Evolutionary conservation across 179 eudicot species (phyloP).

Genomic region (Camellia oleifera): DNA sequence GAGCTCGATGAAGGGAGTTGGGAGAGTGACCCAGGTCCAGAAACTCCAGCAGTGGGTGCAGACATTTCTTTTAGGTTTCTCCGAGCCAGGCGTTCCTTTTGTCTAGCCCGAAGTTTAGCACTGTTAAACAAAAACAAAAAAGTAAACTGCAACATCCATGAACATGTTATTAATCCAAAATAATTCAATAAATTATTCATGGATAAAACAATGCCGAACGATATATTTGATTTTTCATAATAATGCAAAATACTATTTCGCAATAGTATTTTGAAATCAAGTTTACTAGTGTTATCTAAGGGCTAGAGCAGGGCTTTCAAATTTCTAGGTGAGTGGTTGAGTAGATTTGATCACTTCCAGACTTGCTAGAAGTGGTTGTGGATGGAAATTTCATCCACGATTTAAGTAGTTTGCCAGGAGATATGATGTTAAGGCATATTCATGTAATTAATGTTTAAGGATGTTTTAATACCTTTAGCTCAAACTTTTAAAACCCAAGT

Average conservation of each 20-base stretch:
- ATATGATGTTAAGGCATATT: too few relatives aligned
- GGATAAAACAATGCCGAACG: neutral
- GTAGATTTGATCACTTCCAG: too few relatives aligned
- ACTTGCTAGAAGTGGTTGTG: too few relatives aligned
- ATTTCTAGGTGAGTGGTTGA: too few relatives aligned
- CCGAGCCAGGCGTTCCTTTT: constrained; percentile 71
- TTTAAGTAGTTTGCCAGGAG: too few relatives aligned
- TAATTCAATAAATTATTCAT: neutral
- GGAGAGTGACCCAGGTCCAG: constrained; percentile 28
- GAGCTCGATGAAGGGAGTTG: constrained; percentile 24
- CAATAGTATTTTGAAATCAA: too few relatives aligned
- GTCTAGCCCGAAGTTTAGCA: constrained; percentile 82
- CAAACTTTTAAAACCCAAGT: too few relatives aligned
- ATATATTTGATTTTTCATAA: neutral
- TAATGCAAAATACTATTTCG: neutral
- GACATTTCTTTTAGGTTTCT: constrained; percentile 38
- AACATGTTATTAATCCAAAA: neutral
- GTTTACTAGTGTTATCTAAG: too few relatives aligned
- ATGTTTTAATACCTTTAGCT: too few relatives aligned
- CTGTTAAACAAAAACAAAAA: constrained; percentile 38
- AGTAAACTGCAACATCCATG: neutral
- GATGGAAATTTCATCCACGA: too few relatives aligned
- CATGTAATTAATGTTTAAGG: too few relatives aligned
- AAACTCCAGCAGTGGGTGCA: constrained; percentile 25
- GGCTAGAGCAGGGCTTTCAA: too few relatives aligned